phyloP scores from a whole-genome alignment of 495 filamentous ascomycete species.

The Terfezia claveryi region DNA sequence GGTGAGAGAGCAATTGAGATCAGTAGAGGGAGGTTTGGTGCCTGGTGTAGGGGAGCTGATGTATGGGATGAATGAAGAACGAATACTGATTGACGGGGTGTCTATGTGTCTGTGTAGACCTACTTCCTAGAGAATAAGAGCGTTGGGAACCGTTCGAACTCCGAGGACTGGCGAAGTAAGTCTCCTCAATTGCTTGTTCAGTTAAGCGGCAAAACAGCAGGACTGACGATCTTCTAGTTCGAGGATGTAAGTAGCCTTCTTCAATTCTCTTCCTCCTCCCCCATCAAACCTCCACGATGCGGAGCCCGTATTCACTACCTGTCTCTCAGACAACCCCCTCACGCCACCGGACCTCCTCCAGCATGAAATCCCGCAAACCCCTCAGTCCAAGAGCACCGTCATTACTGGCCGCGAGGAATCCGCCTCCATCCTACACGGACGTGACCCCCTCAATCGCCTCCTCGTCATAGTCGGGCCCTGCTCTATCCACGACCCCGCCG shows the following conservation, averaged over 20 bases:
- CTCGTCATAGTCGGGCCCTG: constrained; percentile 90
- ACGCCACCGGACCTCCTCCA: constrained; percentile 88
- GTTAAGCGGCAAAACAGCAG: background rate
- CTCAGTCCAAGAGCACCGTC: constrained; percentile 57
- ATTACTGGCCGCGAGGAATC: constrained; percentile 60
- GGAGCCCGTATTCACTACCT: background rate
- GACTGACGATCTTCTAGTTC: background rate
- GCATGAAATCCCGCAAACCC: constrained; percentile 71
- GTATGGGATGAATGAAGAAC: no score
- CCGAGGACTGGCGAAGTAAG: constrained; percentile 84
- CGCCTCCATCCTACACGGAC: constrained; percentile 56
- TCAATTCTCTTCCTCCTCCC: background rate
- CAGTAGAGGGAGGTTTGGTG: no score
- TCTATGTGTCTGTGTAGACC: constrained; percentile 14
- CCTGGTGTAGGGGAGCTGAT: no score
- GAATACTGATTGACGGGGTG: no score
- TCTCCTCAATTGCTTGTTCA: background rate
- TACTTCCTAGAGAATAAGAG: constrained; percentile 83
- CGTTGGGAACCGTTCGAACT: constrained; percentile 55
- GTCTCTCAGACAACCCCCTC: constrained; percentile 48
- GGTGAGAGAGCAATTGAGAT: no score
- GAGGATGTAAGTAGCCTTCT: background rate
- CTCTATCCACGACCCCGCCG: constrained; percentile 86
- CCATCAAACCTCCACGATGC: background rate
- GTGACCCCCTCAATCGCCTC: constrained; percentile 50